phyloP scores from a whole-genome alignment of 805 yeast genomes.

The Candida ascalaphidarum region DNA sequence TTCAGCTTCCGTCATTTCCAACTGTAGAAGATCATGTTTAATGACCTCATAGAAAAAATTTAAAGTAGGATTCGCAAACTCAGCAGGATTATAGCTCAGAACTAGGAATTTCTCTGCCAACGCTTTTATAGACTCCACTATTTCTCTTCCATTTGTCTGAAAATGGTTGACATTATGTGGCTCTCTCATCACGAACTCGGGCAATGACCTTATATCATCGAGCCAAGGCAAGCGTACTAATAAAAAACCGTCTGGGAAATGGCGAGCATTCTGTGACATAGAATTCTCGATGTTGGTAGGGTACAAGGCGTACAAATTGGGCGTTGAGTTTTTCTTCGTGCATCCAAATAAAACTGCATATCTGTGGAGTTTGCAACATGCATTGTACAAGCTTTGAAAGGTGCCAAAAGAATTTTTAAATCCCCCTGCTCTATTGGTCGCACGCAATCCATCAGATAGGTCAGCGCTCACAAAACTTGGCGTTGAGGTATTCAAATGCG shows the following conservation, averaged over 20 bases:
- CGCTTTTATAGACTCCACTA: slow-evolving; percentile 12
- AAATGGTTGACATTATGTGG: too few species aligned
- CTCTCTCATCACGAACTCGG: slow-evolving; percentile 35
- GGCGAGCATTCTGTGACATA: slow-evolving; percentile 3
- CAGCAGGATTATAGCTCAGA: slow-evolving; percentile 44
- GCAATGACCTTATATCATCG: slow-evolving; percentile 67
- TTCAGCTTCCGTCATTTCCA: slow-evolving; percentile 19
- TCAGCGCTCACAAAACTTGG: slow-evolving; percentile 65
- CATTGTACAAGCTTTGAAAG: slow-evolving; percentile 57
- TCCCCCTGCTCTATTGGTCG: slow-evolving; percentile 22
- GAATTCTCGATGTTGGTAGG: slow-evolving; percentile 36
- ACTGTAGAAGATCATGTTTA: slow-evolving; percentile 59
- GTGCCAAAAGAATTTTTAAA: slow-evolving; percentile 58
- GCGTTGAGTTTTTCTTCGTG: slow-evolving; percentile 42
- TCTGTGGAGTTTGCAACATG: slow-evolving; percentile 41
- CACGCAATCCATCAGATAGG: slow-evolving; percentile 29
- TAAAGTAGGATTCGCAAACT: slow-evolving; percentile 57
- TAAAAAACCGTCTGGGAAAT: slow-evolving; percentile 67
- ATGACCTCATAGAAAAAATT: slow-evolving; percentile 59
- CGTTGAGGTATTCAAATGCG: slow-evolving; percentile 43
- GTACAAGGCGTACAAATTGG: slow-evolving; percentile 49
- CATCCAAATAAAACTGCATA: slow-evolving; percentile 73
- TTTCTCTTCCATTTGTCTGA: slow-evolving; percentile 4
- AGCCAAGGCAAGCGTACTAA: slow-evolving; percentile 61
- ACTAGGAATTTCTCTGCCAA: slow-evolving; percentile 33